These are phyloP conservation scores for Hibiscus mutabilis DNA, from an alignment of 345 rosid species.

Conservation along the genomic window DNA sequence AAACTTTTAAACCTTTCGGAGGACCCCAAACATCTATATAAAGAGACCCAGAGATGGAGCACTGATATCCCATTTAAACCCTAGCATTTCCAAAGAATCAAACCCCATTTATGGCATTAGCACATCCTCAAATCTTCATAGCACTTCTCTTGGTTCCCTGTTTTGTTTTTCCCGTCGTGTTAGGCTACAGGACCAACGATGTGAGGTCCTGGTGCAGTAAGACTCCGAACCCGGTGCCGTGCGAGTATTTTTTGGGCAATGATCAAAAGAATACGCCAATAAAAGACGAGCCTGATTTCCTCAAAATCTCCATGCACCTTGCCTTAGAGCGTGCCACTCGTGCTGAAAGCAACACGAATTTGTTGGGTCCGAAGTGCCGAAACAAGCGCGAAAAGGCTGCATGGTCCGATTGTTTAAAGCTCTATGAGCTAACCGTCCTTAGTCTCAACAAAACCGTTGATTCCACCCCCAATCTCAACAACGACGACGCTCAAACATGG, in stretches of 20 bases:
- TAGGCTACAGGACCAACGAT: conserved; percentile 18
- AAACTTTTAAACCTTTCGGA: not conserved
- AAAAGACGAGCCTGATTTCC: conserved; percentile 35
- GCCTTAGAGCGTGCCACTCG: conserved; percentile 49
- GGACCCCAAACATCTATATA: conserved; percentile 2
- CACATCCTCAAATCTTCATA: conserved; percentile 20
- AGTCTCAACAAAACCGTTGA: conserved; percentile 53
- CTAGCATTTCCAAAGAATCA: not conserved
- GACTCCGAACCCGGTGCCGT: conserved; percentile 64
- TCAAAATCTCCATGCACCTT: conserved; percentile 34
- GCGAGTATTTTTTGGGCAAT: conserved; percentile 46
- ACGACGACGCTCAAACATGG: conserved; percentile 76
- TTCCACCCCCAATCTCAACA: conserved; percentile 39
- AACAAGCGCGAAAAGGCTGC: conserved; percentile 53
- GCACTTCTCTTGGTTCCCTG: conserved; percentile 24
- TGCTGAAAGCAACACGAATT: conserved; percentile 33
- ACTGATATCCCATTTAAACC: not conserved
- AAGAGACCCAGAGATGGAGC: not conserved
- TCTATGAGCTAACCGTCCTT: conserved; percentile 39
- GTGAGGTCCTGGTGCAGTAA: conserved; percentile 50
- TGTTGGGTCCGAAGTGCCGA: conserved; percentile 49
- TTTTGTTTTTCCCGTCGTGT: conserved; percentile 24
- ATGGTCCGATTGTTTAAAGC: conserved; percentile 58
- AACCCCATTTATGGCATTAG: conserved; percentile 42
- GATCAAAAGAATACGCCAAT: conserved; percentile 23